These are phyloP conservation scores for Gossypium gossypioides DNA, from an alignment of 441 rosid genomes.

Conservation along the genomic window DNA sequence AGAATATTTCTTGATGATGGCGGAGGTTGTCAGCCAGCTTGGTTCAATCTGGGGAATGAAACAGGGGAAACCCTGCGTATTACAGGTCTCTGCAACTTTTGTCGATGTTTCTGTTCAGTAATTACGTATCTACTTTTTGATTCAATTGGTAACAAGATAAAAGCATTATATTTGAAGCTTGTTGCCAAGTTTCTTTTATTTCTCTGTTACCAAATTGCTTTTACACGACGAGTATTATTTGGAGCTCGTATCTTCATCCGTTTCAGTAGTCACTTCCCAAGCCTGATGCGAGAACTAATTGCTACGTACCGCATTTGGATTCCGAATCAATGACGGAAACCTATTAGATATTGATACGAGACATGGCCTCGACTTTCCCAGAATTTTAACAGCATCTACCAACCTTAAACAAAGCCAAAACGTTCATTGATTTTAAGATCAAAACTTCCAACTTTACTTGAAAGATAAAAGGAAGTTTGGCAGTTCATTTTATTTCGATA, in stretches of 20 bases:
- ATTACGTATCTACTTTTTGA: neutral
- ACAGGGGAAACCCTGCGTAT: neutral
- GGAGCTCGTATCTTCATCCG: too few relatives aligned
- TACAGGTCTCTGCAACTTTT: neutral
- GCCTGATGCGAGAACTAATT: too few relatives aligned
- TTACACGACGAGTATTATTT: too few relatives aligned
- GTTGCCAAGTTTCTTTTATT: too few relatives aligned
- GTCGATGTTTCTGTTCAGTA: neutral
- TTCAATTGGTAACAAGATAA: neutral
- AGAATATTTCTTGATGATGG: neutral
- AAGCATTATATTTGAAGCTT: neutral
- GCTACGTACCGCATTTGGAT: too few relatives aligned
- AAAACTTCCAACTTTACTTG: neutral
- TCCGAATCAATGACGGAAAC: too few relatives aligned
- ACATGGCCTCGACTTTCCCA: neutral
- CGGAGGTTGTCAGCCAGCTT: neutral
- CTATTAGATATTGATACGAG: neutral
- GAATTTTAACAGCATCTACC: neutral
- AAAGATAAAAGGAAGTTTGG: neutral
- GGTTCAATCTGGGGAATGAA: slow-evolving; percentile 4
- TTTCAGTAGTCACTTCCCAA: too few relatives aligned
- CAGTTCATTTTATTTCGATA: neutral
- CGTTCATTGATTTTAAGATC: neutral
- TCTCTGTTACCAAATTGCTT: too few relatives aligned
- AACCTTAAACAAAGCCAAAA: neutral